These are phyloP conservation scores for Fusarium secorum DNA, from an alignment of 2,329 filamentous ascomycete genomes.

Conservation along the genomic window DNA sequence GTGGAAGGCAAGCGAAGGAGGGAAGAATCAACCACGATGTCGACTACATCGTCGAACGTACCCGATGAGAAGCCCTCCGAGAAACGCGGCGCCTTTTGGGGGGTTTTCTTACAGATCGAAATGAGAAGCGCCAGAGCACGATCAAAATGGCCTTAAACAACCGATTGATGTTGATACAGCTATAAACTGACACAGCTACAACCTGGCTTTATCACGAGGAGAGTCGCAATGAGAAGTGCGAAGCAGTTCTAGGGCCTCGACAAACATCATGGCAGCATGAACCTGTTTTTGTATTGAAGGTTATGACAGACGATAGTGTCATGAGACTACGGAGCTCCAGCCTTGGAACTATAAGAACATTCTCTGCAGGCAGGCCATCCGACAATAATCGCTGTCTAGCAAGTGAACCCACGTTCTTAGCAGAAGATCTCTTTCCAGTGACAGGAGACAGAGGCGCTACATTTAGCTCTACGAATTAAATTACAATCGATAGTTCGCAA, in stretches of 20 bases:
- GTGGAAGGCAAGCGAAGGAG: not conserved
- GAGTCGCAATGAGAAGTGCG: not conserved
- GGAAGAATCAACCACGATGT: not conserved
- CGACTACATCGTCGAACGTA: too few species aligned
- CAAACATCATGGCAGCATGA: not conserved
- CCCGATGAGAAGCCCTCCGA: too few species aligned
- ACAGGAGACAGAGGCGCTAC: not conserved
- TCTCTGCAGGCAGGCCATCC: too few species aligned
- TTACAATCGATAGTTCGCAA: too few species aligned
- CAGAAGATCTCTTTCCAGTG: not conserved
- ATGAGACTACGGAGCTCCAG: not conserved
- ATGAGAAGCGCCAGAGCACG: too few species aligned
- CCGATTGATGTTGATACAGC: too few species aligned
- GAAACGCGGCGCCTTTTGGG: too few species aligned
- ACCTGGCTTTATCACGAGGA: fast-evolving
- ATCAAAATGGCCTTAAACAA: too few species aligned
- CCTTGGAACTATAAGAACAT: not conserved
- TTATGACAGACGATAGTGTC: not conserved
- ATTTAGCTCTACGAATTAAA: too few species aligned
- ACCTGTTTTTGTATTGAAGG: not conserved
- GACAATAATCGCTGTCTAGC: not conserved
- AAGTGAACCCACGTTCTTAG: not conserved
- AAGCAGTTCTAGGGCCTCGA: not conserved
- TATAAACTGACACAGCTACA: not conserved
- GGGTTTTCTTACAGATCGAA: too few species aligned